Percentiles rank a stretch among this genome's conserved stretches.
phyloP scores from a whole-genome alignment of 179 eudicot species.

The Patellifolia procumbens region DNA sequence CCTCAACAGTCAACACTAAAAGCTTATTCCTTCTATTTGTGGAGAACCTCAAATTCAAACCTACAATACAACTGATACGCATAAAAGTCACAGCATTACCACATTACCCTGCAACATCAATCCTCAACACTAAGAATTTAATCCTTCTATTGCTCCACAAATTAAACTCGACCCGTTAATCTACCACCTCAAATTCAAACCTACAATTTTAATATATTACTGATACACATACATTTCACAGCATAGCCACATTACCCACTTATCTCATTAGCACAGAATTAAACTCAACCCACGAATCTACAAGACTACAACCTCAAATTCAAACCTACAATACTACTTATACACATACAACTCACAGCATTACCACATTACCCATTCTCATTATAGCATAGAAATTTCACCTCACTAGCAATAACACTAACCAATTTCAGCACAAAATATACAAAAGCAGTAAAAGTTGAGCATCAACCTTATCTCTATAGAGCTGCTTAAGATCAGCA shows the following conservation, averaged over 20 bases:
- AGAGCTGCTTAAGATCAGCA: conserved; percentile 79
- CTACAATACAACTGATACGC: too few species aligned
- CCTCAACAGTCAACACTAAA: too few species aligned
- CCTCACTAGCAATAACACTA: not conserved
- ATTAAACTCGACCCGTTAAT: not conserved
- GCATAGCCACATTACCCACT: not conserved
- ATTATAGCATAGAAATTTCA: not conserved
- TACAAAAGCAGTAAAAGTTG: not conserved
- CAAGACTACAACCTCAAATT: too few species aligned
- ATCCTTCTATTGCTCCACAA: not conserved
- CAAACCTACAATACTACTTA: not conserved
- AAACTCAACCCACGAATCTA: not conserved
- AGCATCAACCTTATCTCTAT: conserved; percentile 66
- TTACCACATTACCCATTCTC: not conserved
- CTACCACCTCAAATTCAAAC: not conserved
- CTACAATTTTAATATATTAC: not conserved
- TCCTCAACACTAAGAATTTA: not conserved
- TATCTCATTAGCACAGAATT: not conserved
- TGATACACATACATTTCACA: not conserved
- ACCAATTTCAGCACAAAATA: conserved; percentile 2
- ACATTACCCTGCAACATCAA: not conserved
- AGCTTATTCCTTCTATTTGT: too few species aligned
- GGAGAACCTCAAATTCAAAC: too few species aligned
- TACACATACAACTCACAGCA: not conserved
- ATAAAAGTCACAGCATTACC: too few species aligned